Evolutionary conservation across 208 protist species (phyloP), one percentile per base, ranked within the genome.

Genomic region (Trypanosoma conorhini): DNA sequence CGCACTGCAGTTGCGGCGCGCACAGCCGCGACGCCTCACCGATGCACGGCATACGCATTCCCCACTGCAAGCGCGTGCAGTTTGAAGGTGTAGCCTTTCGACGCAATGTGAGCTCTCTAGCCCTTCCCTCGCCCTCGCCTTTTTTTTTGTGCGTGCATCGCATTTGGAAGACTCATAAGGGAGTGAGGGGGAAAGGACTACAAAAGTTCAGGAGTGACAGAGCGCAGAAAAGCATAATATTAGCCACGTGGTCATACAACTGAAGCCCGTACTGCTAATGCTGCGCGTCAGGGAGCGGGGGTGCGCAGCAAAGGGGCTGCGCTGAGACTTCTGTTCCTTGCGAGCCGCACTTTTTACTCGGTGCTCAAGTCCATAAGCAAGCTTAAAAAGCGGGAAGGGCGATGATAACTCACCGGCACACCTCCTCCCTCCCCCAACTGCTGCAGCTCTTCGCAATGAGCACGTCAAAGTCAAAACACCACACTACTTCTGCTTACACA

Each of bases 181-280:
- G 33, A 57, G 28, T 60, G 24, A 50, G 40, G 26, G 1, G 15
- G 5, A 46, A 46, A 46, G 48, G 68, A 60, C 64, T 67, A 58
- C 48, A 56, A 66, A 69, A 58, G 1, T 58, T 12, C 63, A 66
- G 19, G 44, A 66, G 21, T 50, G 38, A 61, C 35, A 44, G 33
- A 19, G 17, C 12, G 21, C n/a, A n/a, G 62, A 46, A 55, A 46
- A 50, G 60, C 31, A 5, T 46, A 48, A 76, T 12, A 81, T 12
- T 31, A 88, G 42, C 10, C 55, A 64, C 48, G 42, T 42, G 28
- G 8, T 4, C 31, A 33, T 56, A 55, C 59, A 10, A 3, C 8
- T 1, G 15, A 46, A 15, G 15, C 8, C 15, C 15, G 17, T 12
- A 42, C 9, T 21, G 8, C 42, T 46, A 13, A 46, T 46, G 42